These are phyloP conservation scores for Plasmodium coatneyi DNA, from an alignment of 169 alveolate genomes.

Conservation along the genomic window DNA sequence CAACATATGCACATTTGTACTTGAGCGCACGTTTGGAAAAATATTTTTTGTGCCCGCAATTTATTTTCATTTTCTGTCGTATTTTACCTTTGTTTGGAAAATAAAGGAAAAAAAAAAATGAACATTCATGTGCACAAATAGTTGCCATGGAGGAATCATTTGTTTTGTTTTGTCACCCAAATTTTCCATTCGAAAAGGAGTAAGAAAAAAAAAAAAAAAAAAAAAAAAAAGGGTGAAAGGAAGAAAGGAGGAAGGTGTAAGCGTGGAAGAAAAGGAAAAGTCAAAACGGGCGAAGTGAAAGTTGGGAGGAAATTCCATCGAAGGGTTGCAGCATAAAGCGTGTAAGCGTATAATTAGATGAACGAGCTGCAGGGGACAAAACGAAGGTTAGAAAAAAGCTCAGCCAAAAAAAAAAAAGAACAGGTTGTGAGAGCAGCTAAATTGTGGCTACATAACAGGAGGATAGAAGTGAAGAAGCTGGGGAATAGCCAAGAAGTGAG, in stretches of 20 bases:
- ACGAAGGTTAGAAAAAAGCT: neutral
- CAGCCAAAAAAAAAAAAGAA: neutral
- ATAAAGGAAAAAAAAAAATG: neutral
- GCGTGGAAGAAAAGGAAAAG: constrained; percentile 12
- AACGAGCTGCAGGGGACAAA: neutral
- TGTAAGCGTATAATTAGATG: neutral
- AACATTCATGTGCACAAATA: constrained; percentile 8
- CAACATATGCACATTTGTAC: neutral
- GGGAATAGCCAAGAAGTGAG: neutral
- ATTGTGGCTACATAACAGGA: neutral
- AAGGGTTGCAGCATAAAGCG: neutral
- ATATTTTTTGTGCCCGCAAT: constrained; percentile 17
- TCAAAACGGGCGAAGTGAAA: neutral
- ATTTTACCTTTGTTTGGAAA: constrained; percentile 2
- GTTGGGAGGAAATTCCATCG: neutral
- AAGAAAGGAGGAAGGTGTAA: neutral
- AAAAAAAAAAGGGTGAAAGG: no score
- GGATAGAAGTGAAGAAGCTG: neutral
- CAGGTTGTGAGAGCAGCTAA: neutral
- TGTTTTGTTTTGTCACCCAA: neutral
- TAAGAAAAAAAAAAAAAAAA: neutral
- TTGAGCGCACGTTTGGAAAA: constrained; percentile 7
- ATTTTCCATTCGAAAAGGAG: neutral
- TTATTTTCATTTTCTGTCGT: constrained; percentile 4
- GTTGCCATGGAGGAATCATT: constrained; percentile 5